Conservation (phyloP, 768 basidiomycete species). For the Leccinum ochraceum region DNA sequence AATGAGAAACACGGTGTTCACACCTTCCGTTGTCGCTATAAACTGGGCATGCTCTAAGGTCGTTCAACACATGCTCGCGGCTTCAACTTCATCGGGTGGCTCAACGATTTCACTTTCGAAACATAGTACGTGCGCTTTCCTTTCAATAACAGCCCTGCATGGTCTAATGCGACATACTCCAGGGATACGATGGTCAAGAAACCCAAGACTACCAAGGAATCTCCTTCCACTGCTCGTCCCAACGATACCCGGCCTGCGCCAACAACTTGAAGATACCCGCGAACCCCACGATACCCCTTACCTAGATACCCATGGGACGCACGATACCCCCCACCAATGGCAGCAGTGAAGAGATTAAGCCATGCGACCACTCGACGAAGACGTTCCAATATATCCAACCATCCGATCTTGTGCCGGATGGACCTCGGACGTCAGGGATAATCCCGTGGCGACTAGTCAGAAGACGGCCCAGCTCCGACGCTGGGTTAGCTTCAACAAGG, state of each 20-base stretch:
- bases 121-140: constrained; percentile 5
- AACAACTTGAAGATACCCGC: constrained; percentile 1
- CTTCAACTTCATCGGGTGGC: neutral
- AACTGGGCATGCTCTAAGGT: neutral
- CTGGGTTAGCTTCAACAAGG: constrained; percentile 7
- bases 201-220: constrained; percentile 1
- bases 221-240: neutral
- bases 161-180: neutral
- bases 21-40: constrained; percentile 2
- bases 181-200: constrained; percentile 4
- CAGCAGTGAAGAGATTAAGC: constrained; percentile 19
- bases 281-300: constrained; percentile 6
- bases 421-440: neutral
- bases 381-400: neutral
- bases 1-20: neutral
- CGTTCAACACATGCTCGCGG: neutral
- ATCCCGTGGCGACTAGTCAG: constrained; percentile 5
- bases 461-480: constrained; percentile 4
- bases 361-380: constrained; percentile 4
- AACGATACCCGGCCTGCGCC: constrained; percentile 11
- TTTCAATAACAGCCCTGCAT: neutral
- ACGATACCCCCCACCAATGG: neutral
- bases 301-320: constrained; percentile 2
- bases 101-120: neutral
- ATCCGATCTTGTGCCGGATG: constrained; percentile 7